These are phyloP conservation scores for Penstemon barbatus DNA, from an alignment of 257 asterid genomes.

Conservation along the genomic window DNA sequence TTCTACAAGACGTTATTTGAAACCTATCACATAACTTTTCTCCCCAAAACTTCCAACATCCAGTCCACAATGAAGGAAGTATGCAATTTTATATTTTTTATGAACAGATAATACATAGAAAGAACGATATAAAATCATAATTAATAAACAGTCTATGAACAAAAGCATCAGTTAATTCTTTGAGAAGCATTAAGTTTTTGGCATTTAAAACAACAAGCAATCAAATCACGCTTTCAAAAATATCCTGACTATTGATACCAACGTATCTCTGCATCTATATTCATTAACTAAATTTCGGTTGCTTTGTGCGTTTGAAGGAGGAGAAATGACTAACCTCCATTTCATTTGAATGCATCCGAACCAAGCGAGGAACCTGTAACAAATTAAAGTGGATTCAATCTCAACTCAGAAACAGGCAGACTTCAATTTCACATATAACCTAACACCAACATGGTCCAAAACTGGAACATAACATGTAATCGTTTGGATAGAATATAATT, in stretches of 20 bases:
- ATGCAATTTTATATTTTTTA: neutral
- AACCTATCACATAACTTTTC: too few species aligned
- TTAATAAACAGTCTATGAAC: constrained; percentile 11
- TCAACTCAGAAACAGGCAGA: constrained; percentile 5
- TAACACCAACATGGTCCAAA: constrained; percentile 3
- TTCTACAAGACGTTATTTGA: too few species aligned
- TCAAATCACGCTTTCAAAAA: constrained; percentile 20
- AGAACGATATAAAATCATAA: constrained; percentile 5
- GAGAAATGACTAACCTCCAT: constrained; percentile 77
- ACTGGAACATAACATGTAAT: neutral
- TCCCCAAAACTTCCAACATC: too few species aligned
- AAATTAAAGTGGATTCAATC: constrained; percentile 23
- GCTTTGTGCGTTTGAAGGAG: neutral
- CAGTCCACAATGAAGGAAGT: too few species aligned
- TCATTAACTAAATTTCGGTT: neutral
- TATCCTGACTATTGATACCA: constrained; percentile 23
- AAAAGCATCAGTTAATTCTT: constrained; percentile 1
- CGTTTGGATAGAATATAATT: neutral
- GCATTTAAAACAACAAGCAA: constrained; percentile 7
- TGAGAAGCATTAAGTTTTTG: constrained; percentile 1
- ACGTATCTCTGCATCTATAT: constrained; percentile 10
- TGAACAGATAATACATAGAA: constrained; percentile 5
- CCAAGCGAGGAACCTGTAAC: constrained; percentile 92
- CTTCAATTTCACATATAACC: constrained; percentile 19
- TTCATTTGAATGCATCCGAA: constrained; percentile 96